Evolutionary conservation across 1,139 yeast genomes (phyloP).

Genomic region (Pichia sp.): DNA sequence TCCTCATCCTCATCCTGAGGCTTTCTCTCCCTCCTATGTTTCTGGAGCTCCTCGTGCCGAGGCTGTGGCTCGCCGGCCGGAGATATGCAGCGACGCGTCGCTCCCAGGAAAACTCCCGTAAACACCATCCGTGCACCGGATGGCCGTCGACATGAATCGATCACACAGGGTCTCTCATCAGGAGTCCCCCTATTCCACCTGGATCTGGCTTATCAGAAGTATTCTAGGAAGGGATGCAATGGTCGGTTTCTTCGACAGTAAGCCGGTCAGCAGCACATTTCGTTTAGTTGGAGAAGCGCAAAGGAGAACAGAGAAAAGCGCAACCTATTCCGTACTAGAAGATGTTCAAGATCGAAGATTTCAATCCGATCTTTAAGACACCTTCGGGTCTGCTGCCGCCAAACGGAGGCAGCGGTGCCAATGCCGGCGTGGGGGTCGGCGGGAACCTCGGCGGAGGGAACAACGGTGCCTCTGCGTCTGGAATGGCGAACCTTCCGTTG

Average conservation of each 20-base stretch:
- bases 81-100: not conserved
- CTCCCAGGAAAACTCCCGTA: not conserved
- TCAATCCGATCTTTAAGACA: slow-evolving; percentile 26
- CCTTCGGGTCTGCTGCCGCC: slow-evolving; percentile 13
- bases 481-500: not conserved
- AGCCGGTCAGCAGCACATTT: not conserved
- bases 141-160: not conserved
- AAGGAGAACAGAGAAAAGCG: not conserved
- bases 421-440: not conserved
- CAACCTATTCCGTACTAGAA: not conserved
- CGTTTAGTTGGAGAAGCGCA: not conserved
- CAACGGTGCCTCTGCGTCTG: not conserved
- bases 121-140: not conserved
- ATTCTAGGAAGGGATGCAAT: not conserved
- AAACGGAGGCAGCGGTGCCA: not conserved
- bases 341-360: slow-evolving; percentile 29
- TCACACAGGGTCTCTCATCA: not conserved
- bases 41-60: not conserved
- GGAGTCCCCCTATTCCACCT: not conserved
- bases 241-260: not conserved
- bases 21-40: not conserved
- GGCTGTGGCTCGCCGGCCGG: not conserved
- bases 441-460: not conserved
- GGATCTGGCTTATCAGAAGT: not conserved
- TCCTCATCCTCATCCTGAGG: not conserved